Base-by-base conservation (phyloP, 257 asterid genomes). In the Lycium ferocissimum region DNA sequence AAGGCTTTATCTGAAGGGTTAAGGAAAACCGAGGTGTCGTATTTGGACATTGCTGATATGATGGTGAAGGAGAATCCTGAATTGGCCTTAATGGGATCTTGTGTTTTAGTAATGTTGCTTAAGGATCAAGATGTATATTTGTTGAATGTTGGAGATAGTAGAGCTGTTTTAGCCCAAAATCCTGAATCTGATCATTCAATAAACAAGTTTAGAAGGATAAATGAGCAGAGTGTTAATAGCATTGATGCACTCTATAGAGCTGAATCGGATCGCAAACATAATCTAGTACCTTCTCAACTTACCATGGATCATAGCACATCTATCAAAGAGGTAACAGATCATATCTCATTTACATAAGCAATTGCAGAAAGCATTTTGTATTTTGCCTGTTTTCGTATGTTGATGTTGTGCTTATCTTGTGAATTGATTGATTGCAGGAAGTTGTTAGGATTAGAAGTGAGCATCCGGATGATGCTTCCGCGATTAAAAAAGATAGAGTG, bases 1-100 rank as follows among this genome's bases (percentile, higher is more conserved):
- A 93, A 92, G 59, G 98, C 99, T 0, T 80, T 97, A 1, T 95
- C 98, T 0, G 97, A 94, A 53, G 98, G 92, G 1, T 90, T 97
- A 89, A 95, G 85, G 88, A 97, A 92, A 83, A 97, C 99, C 0
- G 99, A 97, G 86, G 90, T 84, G 6, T 89, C 92, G 5, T 97
- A 92, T 87, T 84, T 97, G 94, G 97, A 97, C 87, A 94, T 93
- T 67, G 91, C 97, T 0, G 98, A 97, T 86, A 84, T 93, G 92
- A 91, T 95, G 98, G 40, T 94, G 7, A 56, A 85, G 85, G 98
- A 97, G 93, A 95, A 97, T 90, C 98, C 99, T 0, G 99, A 95
- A 84, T 84, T 95, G 80, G 96, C 98, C n/a, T 86, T 97, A 88
- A 95, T 97, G 99, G 99, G 99, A 7, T 97, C 99, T 20, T 97